phyloP scores from a whole-genome alignment of 2,329 filamentous ascomycete genomes.

The Cytospora chrysosperma region DNA sequence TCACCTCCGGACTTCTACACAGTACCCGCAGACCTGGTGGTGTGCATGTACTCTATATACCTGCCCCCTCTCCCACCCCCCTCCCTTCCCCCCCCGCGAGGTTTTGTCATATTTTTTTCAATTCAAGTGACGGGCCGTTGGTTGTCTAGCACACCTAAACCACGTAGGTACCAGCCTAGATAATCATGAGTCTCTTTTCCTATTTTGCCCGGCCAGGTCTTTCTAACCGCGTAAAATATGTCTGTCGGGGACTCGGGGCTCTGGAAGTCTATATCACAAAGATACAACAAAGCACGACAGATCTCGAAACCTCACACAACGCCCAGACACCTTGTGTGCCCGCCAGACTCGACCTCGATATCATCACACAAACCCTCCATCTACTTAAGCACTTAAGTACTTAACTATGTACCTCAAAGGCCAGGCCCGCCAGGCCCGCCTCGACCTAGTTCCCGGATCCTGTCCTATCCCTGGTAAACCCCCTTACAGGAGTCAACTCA shows the following conservation, averaged over 20 bases:
- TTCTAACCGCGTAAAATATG: too few species aligned
- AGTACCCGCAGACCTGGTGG: conserved; percentile 17
- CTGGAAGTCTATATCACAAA: neutral
- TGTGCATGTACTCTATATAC: conserved; percentile 7
- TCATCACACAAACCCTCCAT: neutral
- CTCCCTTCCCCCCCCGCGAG: too few species aligned
- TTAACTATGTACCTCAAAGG: too few species aligned
- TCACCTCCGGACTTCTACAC: too few species aligned
- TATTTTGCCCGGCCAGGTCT: neutral
- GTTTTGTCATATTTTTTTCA: too few species aligned
- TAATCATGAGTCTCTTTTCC: neutral
- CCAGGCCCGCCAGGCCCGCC: too few species aligned
- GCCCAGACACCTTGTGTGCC: neutral
- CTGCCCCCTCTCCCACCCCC: neutral
- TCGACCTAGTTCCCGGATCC: too few species aligned
- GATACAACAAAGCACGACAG: neutral
- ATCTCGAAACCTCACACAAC: neutral
- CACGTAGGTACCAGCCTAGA: too few species aligned
- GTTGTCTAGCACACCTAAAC: neutral
- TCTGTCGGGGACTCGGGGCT: neutral
- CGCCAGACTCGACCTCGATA: neutral
- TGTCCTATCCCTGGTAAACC: too few species aligned
- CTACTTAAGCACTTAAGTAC: too few species aligned
- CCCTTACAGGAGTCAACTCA: neutral
- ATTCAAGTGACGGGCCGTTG: too few species aligned